Evolutionary conservation across 2,329 filamentous ascomycete species (phyloP).

Genomic region (Fusarium albidum): DNA sequence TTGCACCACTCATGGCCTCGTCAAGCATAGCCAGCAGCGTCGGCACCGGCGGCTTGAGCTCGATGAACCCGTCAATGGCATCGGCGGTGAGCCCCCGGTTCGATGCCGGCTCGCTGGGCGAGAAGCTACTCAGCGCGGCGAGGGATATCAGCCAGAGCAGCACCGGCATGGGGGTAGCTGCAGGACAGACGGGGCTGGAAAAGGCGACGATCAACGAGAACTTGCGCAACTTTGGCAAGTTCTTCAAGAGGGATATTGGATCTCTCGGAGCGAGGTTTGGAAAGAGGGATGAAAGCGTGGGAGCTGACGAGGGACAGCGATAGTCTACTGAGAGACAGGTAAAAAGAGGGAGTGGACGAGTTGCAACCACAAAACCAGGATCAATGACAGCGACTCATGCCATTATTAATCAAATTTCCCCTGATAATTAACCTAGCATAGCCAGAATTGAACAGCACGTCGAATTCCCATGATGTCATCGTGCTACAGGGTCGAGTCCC

Average conservation of each 20-base stretch:
- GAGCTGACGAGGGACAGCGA: constrained; percentile 38
- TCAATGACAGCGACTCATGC: not conserved
- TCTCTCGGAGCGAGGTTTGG: constrained; percentile 78
- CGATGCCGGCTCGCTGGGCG: constrained; percentile 83
- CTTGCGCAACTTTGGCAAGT: constrained; percentile 93
- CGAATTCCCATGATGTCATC: not conserved
- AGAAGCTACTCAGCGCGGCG: constrained; percentile 87
- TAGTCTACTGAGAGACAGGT: constrained; percentile 3
- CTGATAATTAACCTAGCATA: no score
- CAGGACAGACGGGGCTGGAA: constrained; percentile 54
- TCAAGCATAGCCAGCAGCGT: constrained; percentile 50
- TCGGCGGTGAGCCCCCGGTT: constrained; percentile 64
- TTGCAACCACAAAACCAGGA: not conserved
- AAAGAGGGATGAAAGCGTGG: constrained; percentile 59
- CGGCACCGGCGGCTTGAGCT: constrained; percentile 41
- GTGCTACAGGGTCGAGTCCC: not conserved
- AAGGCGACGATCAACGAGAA: constrained; percentile 89
- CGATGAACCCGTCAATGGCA: constrained; percentile 54
- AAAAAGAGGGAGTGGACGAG: not conserved
- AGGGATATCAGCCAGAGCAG: constrained; percentile 77
- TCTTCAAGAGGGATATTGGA: constrained; percentile 89
- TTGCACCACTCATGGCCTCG: constrained; percentile 70
- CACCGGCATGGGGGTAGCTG: constrained; percentile 38
- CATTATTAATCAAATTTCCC: no score
- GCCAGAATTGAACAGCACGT: no score